Evolutionary conservation across 441 rosid species (phyloP).

Genomic region (Pelargonium cotyledonis): DNA sequence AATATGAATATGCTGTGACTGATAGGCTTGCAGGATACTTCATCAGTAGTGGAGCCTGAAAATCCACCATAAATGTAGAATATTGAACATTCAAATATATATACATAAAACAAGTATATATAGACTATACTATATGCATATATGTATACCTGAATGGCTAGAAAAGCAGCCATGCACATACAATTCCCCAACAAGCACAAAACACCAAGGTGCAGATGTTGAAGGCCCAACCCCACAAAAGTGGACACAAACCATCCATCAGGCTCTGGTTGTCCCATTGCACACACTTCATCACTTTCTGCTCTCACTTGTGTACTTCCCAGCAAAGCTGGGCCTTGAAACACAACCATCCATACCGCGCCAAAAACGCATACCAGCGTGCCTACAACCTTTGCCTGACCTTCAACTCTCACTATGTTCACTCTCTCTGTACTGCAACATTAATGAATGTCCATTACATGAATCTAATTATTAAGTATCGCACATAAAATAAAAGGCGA

Average conservation of each 20-base stretch:
- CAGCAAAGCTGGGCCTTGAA: slow-evolving; percentile 76
- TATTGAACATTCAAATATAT: too few relatives aligned
- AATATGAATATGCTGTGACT: slow-evolving; percentile 75
- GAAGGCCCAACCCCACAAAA: slow-evolving; percentile 57
- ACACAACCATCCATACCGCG: slow-evolving; percentile 81
- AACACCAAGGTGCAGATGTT: slow-evolving; percentile 80
- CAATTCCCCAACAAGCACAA: slow-evolving; percentile 90
- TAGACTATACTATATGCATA: too few relatives aligned
- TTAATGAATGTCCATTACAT: slow-evolving; percentile 22
- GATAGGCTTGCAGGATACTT: slow-evolving; percentile 87
- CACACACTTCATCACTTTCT: slow-evolving; percentile 56
- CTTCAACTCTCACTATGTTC: slow-evolving; percentile 67
- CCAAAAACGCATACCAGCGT: slow-evolving; percentile 75
- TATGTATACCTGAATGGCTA: slow-evolving; percentile 72
- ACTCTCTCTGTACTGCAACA: slow-evolving; percentile 91
- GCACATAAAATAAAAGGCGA: too few relatives aligned
- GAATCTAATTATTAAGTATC: too few relatives aligned
- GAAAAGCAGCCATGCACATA: slow-evolving; percentile 91
- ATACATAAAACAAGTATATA: too few relatives aligned
- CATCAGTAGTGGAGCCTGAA: slow-evolving; percentile 74
- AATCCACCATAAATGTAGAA: slow-evolving; percentile 17
- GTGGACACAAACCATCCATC: slow-evolving; percentile 64
- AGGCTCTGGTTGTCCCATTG: slow-evolving; percentile 84
- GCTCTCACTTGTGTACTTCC: slow-evolving; percentile 42
- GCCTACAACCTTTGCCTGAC: slow-evolving; percentile 85